Evolutionary conservation across 2,329 filamentous ascomycete genomes (phyloP).

Genomic region (Emericellopsis cladophorae): DNA sequence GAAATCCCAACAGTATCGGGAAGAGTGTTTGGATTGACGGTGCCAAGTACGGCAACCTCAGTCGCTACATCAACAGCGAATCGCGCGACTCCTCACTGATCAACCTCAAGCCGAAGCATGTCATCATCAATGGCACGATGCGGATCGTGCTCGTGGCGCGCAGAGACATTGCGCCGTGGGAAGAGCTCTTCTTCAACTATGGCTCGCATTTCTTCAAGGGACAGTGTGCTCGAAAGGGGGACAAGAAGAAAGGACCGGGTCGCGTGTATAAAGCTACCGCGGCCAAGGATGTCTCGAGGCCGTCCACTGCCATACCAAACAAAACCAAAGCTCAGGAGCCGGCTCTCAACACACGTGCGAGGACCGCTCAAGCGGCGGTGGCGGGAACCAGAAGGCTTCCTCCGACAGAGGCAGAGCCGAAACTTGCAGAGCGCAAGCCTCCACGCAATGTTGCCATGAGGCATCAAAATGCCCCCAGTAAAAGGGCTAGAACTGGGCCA

Average conservation of each 20-base stretch:
- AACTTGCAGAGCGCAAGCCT: no score
- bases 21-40: constrained; percentile 59
- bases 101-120: constrained; percentile 50
- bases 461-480: no score
- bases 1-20: constrained; percentile 8
- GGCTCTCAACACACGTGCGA: no score
- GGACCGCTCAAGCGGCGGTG: no score
- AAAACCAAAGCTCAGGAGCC: no score
- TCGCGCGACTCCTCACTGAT: constrained; percentile 38
- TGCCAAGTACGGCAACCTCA: constrained; percentile 66
- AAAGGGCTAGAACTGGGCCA: no score
- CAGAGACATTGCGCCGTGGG: constrained; percentile 53
- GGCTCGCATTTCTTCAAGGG: constrained; percentile 42
- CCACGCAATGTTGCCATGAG: no score
- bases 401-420: no score
- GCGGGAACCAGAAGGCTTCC: no score
- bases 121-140: constrained; percentile 63
- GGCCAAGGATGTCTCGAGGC: no score
- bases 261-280: neutral
- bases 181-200: constrained; percentile 76
- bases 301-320: no score
- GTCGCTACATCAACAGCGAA: constrained; percentile 73
- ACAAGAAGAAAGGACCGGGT: neutral
- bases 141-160: constrained; percentile 64
- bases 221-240: neutral